Evolutionary conservation across 2,329 filamentous ascomycete genomes (phyloP).

Genomic region (Alternaria conjuncta): DNA sequence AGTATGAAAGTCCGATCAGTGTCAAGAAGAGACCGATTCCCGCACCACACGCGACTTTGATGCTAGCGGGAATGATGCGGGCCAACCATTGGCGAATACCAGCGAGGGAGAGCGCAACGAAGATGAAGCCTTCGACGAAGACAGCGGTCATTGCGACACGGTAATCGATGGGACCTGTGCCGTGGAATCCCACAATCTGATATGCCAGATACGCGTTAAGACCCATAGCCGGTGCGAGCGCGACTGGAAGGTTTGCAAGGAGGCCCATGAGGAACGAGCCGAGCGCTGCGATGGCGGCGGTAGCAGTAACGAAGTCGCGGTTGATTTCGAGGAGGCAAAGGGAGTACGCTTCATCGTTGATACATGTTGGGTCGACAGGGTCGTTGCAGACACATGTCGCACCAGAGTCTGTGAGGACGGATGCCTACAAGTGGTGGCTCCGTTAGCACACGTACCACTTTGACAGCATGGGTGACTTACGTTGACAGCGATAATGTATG

Average conservation of each 20-base stretch:
- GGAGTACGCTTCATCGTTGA: constrained; percentile 63
- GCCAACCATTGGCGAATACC: constrained; percentile 74
- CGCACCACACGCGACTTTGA: constrained; percentile 89
- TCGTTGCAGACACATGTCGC: constrained; percentile 77
- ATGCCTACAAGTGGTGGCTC: constrained; percentile 33
- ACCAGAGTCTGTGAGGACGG: constrained; percentile 73
- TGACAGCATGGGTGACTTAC: constrained; percentile 16
- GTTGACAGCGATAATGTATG: constrained; percentile 70
- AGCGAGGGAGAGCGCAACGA: constrained; percentile 76
- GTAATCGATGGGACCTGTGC: constrained; percentile 71
- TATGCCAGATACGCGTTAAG: constrained; percentile 91
- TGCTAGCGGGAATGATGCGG: constrained; percentile 71
- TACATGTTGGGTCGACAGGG: constrained; percentile 59
- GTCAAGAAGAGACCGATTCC: constrained; percentile 88
- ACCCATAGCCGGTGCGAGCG: constrained; percentile 77
- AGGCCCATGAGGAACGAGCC: constrained; percentile 82
- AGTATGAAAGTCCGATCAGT: constrained; percentile 79
- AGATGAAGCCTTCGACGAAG: constrained; percentile 87
- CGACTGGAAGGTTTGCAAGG: constrained; percentile 79
- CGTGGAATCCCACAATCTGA: constrained; percentile 78
- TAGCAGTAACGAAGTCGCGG: constrained; percentile 82
- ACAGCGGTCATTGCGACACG: constrained; percentile 80
- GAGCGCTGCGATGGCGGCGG: constrained; percentile 81
- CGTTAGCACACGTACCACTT: background rate
- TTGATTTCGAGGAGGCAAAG: constrained; percentile 70